Evolutionary conservation across 2,329 filamentous ascomycete genomes (phyloP).

Genomic region (Lecanicillium sp.): DNA sequence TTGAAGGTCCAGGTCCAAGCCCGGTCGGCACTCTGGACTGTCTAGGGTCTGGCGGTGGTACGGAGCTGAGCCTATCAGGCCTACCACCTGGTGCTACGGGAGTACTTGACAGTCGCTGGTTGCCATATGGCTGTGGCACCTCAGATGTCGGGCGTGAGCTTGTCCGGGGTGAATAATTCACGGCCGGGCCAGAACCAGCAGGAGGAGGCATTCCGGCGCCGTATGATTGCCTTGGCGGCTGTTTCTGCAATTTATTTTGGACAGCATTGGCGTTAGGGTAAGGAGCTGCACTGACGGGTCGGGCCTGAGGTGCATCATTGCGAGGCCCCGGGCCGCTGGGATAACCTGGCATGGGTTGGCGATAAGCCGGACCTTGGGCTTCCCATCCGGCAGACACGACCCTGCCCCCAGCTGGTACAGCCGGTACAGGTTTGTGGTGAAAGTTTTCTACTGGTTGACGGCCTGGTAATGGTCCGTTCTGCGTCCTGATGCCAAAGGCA

Average conservation of each 20-base stretch:
- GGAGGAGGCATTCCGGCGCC: constrained; percentile 10
- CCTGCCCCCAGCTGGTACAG: constrained; percentile 33
- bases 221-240: constrained; percentile 3
- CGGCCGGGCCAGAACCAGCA: constrained; percentile 19
- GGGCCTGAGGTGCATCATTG: not conserved
- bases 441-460: constrained; percentile 40
- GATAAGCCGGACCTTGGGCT: constrained; percentile 31
- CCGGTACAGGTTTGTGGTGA: constrained; percentile 26
- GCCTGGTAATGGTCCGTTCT: constrained; percentile 26
- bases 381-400: constrained; percentile 36
- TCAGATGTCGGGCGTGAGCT: constrained; percentile 15
- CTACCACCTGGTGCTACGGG: constrained; percentile 15
- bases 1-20: constrained; percentile 11
- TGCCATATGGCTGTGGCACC: constrained; percentile 7
- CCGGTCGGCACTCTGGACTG: constrained; percentile 14
- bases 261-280: constrained; percentile 11
- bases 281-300: constrained; percentile 14
- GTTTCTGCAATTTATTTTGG: constrained; percentile 7
- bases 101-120: constrained; percentile 1
- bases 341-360: constrained; percentile 30
- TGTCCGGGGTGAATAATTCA: constrained; percentile 30
- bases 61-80: constrained; percentile 24
- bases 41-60: constrained; percentile 16
- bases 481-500: constrained; percentile 46
- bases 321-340: constrained; percentile 3